Base-by-base conservation (phyloP, 768 basidiomycete species). In the Tricholomella constricta region DNA sequence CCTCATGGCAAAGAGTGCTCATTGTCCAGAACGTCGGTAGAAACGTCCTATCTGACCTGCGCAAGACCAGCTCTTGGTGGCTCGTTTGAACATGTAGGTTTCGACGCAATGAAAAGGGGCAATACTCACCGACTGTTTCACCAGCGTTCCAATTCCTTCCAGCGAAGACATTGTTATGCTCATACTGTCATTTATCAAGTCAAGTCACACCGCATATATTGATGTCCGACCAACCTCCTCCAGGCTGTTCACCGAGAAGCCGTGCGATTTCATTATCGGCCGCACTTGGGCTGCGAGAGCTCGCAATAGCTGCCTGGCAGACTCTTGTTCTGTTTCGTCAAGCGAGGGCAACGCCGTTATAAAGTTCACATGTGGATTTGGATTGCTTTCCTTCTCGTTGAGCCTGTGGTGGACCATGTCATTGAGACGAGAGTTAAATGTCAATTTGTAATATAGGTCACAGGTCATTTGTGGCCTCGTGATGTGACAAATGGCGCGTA, bases 91-190 rank as follows among this genome's bases (percentile, higher is more conserved):
- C 10, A 26, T 19, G 17, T 47, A 37, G 40, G 32, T 8, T 2
- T 7, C 14, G 6, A 12, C 10, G 22, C 15, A 19, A 26, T 25
- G 11, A 51, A 11, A 19, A 14, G 15, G 20, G 40, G 29, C 26
- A 38, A 8, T 14, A 59, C 68, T 19, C 56, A 88, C 89, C 90
- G 52, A 94, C 72, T 9, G 83, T 85, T 69, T 94, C 91, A 3
- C 91, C 91, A 51, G 75, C 76, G 58, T 91, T 89, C 91, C 91
- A 94, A 64, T 92, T 93, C 43, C 91, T 77, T 1, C 91, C 91
- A 4, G 84, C 81, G 67, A 93, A 93, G 6, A 93, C 88, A 12
- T 59, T 62, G 63, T 93, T 93, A 62, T 82, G 79, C 63, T 91
- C 86, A 59, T 93, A 92, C 89, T 92, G 61, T 38, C 49, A 37